Evolutionary conservation across 352 stramenopile species (phyloP).

Genomic region (Pythium scleroteichum): DNA sequence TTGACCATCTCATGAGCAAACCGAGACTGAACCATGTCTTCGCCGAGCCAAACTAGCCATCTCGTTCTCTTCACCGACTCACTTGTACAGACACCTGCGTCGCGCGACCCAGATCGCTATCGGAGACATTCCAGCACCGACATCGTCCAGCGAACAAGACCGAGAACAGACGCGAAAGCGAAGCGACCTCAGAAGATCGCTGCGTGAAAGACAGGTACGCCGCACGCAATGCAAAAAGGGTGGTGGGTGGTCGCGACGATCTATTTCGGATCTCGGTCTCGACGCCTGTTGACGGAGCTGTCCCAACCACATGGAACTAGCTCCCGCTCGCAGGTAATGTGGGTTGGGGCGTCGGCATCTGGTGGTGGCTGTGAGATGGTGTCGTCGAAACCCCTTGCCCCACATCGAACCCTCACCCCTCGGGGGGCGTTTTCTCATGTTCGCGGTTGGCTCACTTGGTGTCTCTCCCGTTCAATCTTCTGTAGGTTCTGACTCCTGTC

Average conservation of each 20-base stretch:
- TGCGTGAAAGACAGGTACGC: slow-evolving; percentile 12
- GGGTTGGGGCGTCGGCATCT: slow-evolving; percentile 25
- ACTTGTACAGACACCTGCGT: slow-evolving; percentile 3
- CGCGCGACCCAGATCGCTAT: slow-evolving; percentile 13
- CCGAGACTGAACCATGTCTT: slow-evolving; percentile 26
- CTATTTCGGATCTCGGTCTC: slow-evolving; percentile 13
- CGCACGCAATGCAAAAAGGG: neutral
- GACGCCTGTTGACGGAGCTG: neutral
- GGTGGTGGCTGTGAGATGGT: slow-evolving; percentile 6
- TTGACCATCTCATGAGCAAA: slow-evolving; percentile 13
- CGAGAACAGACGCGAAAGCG: slow-evolving; percentile 4
- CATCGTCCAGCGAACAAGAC: slow-evolving; percentile 8
- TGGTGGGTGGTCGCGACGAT: neutral
- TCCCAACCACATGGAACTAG: slow-evolving; percentile 13
- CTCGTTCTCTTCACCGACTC: slow-evolving; percentile 23
- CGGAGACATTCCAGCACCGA: slow-evolving; percentile 21
- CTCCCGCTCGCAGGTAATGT: neutral
- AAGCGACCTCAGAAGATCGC: slow-evolving; percentile 17
- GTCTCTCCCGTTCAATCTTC: slow-evolving; percentile 15
- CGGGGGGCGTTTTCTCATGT: no score
- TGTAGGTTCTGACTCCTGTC: slow-evolving; percentile 14
- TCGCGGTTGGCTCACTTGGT: slow-evolving; percentile 25
- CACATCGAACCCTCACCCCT: slow-evolving; percentile 6
- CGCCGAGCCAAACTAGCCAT: slow-evolving; percentile 25
- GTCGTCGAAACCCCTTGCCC: slow-evolving; percentile 15